Evolutionary conservation across 371 early-diverging fungal species (phyloP).

Genomic region (Nematocida ausubeli): DNA sequence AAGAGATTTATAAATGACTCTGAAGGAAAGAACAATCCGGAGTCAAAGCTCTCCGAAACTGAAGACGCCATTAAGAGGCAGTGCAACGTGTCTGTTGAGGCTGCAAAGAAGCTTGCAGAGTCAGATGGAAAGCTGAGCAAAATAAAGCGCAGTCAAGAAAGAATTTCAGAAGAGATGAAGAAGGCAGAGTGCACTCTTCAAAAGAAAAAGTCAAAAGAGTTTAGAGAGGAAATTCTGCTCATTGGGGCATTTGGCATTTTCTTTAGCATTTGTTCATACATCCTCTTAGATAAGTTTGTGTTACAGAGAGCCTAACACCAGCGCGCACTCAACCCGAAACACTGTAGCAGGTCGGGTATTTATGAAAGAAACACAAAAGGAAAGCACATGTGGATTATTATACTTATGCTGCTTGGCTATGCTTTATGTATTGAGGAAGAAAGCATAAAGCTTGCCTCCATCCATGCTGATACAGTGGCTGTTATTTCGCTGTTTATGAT

Average conservation of each 20-base stretch:
- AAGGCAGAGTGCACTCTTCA: conserved; percentile 26
- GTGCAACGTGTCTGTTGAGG: neutral
- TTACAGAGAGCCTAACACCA: neutral
- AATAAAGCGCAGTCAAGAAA: conserved; percentile 46
- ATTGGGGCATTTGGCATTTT: conserved; percentile 29
- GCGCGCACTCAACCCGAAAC: conserved; percentile 11
- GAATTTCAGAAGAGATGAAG: conserved; percentile 36
- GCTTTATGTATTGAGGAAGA: neutral
- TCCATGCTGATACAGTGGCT: neutral
- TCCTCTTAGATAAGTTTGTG: conserved; percentile 23
- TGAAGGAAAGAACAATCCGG: neutral
- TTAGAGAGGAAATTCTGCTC: conserved; percentile 41
- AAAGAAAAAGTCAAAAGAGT: conserved; percentile 19
- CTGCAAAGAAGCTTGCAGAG: conserved; percentile 36
- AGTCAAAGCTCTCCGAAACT: conserved; percentile 6
- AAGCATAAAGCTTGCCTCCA: neutral
- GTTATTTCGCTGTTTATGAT: conserved; percentile 46
- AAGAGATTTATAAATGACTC: conserved; percentile 19
- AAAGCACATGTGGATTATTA: conserved; percentile 1
- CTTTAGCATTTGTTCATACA: conserved; percentile 33
- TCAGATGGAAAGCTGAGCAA: conserved; percentile 51
- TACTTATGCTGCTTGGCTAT: conserved; percentile 16
- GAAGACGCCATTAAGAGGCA: conserved; percentile 28
- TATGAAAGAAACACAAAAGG: conserved; percentile 10
- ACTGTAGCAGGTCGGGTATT: conserved; percentile 33